Percentiles rank a stretch among this genome's conserved stretches.
Conservation (phyloP, 192 early-diverging fungal genomes). For the Allomyces arbusculus region DNA sequence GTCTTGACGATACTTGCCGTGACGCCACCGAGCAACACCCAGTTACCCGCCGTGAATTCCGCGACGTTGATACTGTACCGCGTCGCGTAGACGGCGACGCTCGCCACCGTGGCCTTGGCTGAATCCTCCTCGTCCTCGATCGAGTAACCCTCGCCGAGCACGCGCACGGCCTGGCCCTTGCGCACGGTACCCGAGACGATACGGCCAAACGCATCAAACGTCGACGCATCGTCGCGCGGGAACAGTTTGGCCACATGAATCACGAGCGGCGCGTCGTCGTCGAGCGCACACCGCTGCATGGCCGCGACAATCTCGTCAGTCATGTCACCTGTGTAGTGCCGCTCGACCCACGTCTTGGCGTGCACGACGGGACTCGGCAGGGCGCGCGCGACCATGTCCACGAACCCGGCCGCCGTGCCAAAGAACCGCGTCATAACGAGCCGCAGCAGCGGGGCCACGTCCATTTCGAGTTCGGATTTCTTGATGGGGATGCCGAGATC, state of each 20-base stretch:
- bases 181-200: conserved; percentile 77
- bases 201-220: conserved; percentile 78
- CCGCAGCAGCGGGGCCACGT: conserved; percentile 68
- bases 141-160: conserved; percentile 79
- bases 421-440: conserved; percentile 76
- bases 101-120: conserved; percentile 54
- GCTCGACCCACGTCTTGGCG: conserved; percentile 30
- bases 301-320: conserved; percentile 31
- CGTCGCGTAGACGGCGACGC: conserved; percentile 61
- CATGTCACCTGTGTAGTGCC: conserved; percentile 39
- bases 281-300: conserved; percentile 44
- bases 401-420: conserved; percentile 66
- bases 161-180: conserved; percentile 57
- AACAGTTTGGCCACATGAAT: conserved; percentile 82
- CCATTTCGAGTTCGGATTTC: conserved; percentile 45
- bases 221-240: conserved; percentile 30
- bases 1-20: conserved; percentile 84
- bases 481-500: conserved; percentile 68
- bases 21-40: conserved; percentile 82
- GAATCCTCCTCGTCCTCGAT: conserved; percentile 93
- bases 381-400: conserved; percentile 68
- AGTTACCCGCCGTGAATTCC: conserved; percentile 59
- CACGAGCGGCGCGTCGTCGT: conserved; percentile 80
- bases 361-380: conserved; percentile 62
- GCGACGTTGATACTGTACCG: conserved; percentile 58